Percentiles rank a stretch among this genome's conserved stretches.
Evolutionary conservation across 106 monocot species (phyloP).

Genomic region (Dendrobium catenatum): DNA sequence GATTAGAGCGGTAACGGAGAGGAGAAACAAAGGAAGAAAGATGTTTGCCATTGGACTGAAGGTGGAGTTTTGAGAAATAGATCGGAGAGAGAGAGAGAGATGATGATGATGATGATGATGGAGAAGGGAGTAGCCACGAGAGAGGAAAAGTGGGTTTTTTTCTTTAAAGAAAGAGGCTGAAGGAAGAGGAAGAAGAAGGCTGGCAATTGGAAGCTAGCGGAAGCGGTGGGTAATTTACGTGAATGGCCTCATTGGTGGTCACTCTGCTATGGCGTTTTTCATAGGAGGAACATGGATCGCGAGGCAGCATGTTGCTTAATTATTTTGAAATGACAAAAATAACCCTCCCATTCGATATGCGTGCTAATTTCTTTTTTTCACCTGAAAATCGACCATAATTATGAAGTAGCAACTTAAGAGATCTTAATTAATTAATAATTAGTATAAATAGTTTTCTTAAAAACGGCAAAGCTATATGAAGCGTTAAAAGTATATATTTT

Average conservation of each 20-base stretch:
- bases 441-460: background rate
- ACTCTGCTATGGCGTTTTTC: too few species aligned
- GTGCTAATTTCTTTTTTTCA: too few species aligned
- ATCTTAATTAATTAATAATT: background rate
- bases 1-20: background rate
- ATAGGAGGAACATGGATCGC: background rate
- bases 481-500: too few species aligned
- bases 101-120: background rate
- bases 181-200: background rate
- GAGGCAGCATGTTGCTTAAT: background rate
- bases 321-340: background rate
- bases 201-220: background rate
- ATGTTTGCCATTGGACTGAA: background rate
- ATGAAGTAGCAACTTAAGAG: background rate
- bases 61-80: conserved; percentile 1
- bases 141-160: background rate
- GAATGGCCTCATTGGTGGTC: background rate
- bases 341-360: background rate
- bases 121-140: background rate
- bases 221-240: background rate
- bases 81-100: background rate
- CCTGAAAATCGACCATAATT: too few species aligned
- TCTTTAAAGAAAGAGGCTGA: background rate
- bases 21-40: background rate
- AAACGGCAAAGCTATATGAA: too few species aligned